Evolutionary conservation across 169 alveolate species (phyloP).

Genomic region (Plasmodium berghei): DNA sequence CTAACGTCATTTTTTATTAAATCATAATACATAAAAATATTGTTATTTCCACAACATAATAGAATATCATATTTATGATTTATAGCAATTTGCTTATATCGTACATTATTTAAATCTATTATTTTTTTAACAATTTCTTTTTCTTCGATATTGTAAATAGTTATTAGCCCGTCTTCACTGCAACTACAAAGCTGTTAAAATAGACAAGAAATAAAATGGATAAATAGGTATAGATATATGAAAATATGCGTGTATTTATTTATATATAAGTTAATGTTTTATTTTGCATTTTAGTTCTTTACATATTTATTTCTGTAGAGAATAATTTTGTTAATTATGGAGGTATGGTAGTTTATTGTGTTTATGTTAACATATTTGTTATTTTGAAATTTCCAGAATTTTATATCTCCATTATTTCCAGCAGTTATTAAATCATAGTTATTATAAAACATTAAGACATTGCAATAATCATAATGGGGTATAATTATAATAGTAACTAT

Average conservation of each 20-base stretch:
- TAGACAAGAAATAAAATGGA: not conserved
- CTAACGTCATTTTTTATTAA: constrained; percentile 40
- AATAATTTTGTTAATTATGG: constrained; percentile 39
- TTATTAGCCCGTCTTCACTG: constrained; percentile 66
- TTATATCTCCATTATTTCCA: constrained; percentile 72
- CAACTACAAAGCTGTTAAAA: constrained; percentile 41
- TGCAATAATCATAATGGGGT: constrained; percentile 64
- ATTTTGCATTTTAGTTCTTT: not conserved
- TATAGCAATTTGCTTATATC: constrained; percentile 57
- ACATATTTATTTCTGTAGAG: constrained; percentile 53
- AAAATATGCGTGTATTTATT: not conserved
- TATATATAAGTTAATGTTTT: not conserved
- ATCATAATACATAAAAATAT: constrained; percentile 71
- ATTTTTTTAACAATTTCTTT: constrained; percentile 22
- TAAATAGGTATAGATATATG: not conserved
- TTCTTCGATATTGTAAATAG: constrained; percentile 43
- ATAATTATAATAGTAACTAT: constrained; percentile 36
- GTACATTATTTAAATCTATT: constrained; percentile 34
- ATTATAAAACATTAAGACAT: constrained; percentile 31
- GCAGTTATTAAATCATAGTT: constrained; percentile 68
- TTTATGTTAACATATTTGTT: constrained; percentile 39
- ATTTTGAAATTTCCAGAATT: constrained; percentile 57
- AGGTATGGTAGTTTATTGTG: constrained; percentile 30
- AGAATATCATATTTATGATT: constrained; percentile 48
- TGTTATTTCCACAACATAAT: constrained; percentile 66